Percentiles rank a stretch among this genome's conserved stretches.
phyloP scores from a whole-genome alignment of 2,329 filamentous ascomycete species.

The Calonectria hongkongensis region DNA sequence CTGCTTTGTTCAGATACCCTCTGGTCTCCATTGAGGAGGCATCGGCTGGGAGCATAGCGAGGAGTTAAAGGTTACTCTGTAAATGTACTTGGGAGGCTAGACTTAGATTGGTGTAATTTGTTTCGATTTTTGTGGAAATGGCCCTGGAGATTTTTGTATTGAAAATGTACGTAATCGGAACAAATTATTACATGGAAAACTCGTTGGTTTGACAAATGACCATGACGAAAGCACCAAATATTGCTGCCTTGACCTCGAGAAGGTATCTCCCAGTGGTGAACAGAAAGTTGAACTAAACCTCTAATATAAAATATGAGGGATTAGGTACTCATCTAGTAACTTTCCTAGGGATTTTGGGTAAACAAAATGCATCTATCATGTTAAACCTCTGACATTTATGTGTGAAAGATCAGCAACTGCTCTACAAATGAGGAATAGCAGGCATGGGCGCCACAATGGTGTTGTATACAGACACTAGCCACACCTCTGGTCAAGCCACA shows the following conservation, averaged over 20 bases:
- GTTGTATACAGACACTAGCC: background rate
- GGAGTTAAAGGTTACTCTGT: slow-evolving; percentile 50
- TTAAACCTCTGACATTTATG: too few species aligned
- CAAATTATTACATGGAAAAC: background rate
- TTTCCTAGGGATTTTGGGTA: too few species aligned
- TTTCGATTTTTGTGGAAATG: slow-evolving; percentile 10
- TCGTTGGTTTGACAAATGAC: background rate
- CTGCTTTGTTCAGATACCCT: slow-evolving; percentile 47
- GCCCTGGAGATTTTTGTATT: background rate
- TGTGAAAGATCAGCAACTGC: background rate
- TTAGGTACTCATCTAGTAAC: too few species aligned
- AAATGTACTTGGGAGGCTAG: slow-evolving; percentile 28
- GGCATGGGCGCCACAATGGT: background rate
- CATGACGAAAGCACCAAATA: background rate
- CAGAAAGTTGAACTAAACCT: background rate
- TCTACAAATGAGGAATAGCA: background rate
- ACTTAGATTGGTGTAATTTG: slow-evolving; percentile 26
- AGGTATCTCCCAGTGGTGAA: background rate
- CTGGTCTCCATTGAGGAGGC: slow-evolving; percentile 32
- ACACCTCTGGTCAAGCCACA: slow-evolving; percentile 28
- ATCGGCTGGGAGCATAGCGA: slow-evolving; percentile 48
- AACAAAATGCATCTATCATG: too few species aligned
- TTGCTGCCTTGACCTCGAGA: too few species aligned
- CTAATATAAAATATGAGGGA: too few species aligned
- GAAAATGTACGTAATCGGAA: background rate